Evolutionary conservation across 257 asterid species (phyloP), one percentile per base, ranked within the genome.

Genomic region (Misopates orontium): DNA sequence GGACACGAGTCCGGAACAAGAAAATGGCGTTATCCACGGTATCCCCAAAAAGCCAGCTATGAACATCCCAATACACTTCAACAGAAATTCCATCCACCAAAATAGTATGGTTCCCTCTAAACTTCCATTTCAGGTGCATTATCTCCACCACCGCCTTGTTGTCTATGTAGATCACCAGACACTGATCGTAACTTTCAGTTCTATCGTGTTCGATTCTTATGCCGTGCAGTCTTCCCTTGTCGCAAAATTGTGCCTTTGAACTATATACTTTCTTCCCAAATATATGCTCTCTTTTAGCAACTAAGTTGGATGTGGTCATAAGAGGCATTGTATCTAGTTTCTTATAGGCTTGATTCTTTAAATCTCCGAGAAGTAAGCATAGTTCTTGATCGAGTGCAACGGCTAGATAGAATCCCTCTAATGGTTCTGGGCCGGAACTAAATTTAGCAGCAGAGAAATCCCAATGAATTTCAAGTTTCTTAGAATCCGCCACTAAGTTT

Each of bases 61-160:
- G 82, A 28, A 86, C 96, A 73, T 88, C 96, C 96, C 96, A 83
- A 41, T 77, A 89, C 10, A 86, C 82, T 23, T 86, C 83, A 19
- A 89, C 85, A 0, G 78, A 77, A 70, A 74, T 19, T 10, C 96
- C 95, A 60, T 86, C 96, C 11, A 89, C 89, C 80, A 78, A 14
- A 21, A 89, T 80, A 8, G 79, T 80, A 3, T 73, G 60, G 25
- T 89, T 89, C 12, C 96, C 96, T 42, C 90, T 65, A 56, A 89
- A 89, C 53, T 86, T 89, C 96, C 95, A 89, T 63, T 71, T 69
- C 1, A 89, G 84, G 40, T 71, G 78, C 57, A 72, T 77, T 67
- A 89, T 85, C 47, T 76, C 77, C 77, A 86, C 57, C 15, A 72
- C 85, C 20, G 48, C 71, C 59, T 78, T 81, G 45, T 79, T 45